A percentile compares a stretch with the other conserved stretches of the same genome.
These are phyloP conservation scores for Trametopsis cervina DNA, from an alignment of 768 basidiomycete genomes.

Conservation along the genomic window DNA sequence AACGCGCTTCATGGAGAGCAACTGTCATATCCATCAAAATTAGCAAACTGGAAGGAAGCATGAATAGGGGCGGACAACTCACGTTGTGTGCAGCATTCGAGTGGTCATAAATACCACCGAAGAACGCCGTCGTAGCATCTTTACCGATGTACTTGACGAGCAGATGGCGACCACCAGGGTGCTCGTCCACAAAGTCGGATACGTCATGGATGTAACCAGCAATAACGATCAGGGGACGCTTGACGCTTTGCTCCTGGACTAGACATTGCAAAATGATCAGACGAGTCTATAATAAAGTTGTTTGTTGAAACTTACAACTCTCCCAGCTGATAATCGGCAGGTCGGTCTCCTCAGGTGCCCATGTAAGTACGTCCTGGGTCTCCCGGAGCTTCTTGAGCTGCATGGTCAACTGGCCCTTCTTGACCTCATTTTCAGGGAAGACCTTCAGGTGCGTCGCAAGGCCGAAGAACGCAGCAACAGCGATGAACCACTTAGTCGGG, in stretches of 20 bases:
- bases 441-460: slow-evolving; percentile 54
- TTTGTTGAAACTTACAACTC: slow-evolving; percentile 47
- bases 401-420: slow-evolving; percentile 92
- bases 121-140: slow-evolving; percentile 91
- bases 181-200: slow-evolving; percentile 77
- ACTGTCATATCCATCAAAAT: too few species aligned
- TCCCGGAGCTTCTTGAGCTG: slow-evolving; percentile 80
- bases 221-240: slow-evolving; percentile 77
- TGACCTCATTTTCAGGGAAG: slow-evolving; percentile 68
- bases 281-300: not conserved
- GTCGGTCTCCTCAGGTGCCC: slow-evolving; percentile 73
- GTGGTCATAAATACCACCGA: slow-evolving; percentile 87
- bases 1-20: slow-evolving; percentile 57
- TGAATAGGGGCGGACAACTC: too few species aligned
- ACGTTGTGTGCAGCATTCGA: slow-evolving; percentile 86
- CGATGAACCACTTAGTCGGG: slow-evolving; percentile 92
- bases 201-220: slow-evolving; percentile 94
- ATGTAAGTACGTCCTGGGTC: slow-evolving; percentile 67
- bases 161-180: slow-evolving; percentile 85
- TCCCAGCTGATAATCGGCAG: slow-evolving; percentile 85
- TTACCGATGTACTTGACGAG: slow-evolving; percentile 81
- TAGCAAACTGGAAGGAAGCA: too few species aligned
- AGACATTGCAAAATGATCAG: slow-evolving; percentile 5
- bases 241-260: slow-evolving; percentile 77
- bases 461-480: slow-evolving; percentile 48